Conservation (phyloP, 2,329 filamentous ascomycete species). For the Microsporum audouinii region DNA sequence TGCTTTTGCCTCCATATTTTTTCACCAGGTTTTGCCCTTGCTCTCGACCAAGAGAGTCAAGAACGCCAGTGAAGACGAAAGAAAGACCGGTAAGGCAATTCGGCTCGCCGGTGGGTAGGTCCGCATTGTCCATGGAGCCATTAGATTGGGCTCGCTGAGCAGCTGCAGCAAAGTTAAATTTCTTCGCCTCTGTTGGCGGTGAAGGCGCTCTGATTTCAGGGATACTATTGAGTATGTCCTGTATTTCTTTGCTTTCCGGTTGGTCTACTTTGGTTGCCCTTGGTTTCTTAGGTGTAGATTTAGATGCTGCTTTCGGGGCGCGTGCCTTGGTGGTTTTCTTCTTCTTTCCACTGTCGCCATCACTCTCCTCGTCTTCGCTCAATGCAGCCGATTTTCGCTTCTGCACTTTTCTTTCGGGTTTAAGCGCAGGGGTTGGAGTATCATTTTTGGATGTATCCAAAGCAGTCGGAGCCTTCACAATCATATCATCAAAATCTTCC, state of each 20-base stretch:
- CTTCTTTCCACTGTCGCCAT: slow-evolving; percentile 43
- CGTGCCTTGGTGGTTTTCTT: slow-evolving; percentile 39
- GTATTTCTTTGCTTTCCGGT: slow-evolving; percentile 58
- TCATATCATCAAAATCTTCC: slow-evolving; percentile 52
- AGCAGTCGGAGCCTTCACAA: slow-evolving; percentile 48
- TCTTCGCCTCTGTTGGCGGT: slow-evolving; percentile 59
- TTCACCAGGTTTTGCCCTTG: slow-evolving; percentile 82
- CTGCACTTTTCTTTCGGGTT: slow-evolving; percentile 35
- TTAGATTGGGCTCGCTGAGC: slow-evolving; percentile 46
- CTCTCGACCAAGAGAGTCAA: slow-evolving; percentile 69
- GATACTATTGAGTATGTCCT: slow-evolving; percentile 80
- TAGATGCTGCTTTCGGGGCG: slow-evolving; percentile 11
- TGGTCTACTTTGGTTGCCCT: slow-evolving; percentile 56
- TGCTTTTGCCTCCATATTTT: slow-evolving; percentile 86
- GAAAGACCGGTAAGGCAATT: slow-evolving; percentile 82
- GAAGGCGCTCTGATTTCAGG: slow-evolving; percentile 72
- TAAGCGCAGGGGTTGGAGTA: slow-evolving; percentile 36
- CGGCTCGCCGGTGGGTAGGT: slow-evolving; percentile 70
- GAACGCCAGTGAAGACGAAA: slow-evolving; percentile 90
- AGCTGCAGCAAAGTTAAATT: slow-evolving; percentile 67
- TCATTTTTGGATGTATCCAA: slow-evolving; percentile 43
- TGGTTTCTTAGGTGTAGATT: slow-evolving; percentile 33
- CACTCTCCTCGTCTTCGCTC: slow-evolving; percentile 41
- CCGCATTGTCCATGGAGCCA: slow-evolving; percentile 53
- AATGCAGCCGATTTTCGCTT: slow-evolving; percentile 49